Conservation (phyloP, 2,329 filamentous ascomycete genomes). For the Ceratocystis alfenasii region DNA sequence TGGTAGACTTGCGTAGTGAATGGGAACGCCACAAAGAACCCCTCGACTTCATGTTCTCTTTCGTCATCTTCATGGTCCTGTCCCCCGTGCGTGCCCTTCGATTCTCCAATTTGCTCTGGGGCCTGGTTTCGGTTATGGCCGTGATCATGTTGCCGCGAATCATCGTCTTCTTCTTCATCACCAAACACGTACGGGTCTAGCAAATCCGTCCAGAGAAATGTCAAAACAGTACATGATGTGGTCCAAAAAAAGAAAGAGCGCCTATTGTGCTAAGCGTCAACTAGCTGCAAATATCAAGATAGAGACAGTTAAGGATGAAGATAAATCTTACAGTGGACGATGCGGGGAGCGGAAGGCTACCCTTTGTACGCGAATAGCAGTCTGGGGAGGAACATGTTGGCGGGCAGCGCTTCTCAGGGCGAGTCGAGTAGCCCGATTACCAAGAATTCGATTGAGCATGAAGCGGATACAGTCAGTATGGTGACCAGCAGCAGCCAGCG, state of each 20-base stretch:
- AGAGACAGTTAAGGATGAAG: neutral
- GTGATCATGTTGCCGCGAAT: neutral
- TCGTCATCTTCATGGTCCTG: conserved; percentile 27
- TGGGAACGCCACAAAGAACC: conserved; percentile 50
- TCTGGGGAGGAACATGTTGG: conserved; percentile 19
- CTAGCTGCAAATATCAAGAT: neutral
- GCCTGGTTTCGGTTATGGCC: neutral
- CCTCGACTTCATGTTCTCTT: conserved; percentile 34
- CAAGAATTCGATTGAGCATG: conserved; percentile 18
- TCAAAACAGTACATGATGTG: neutral
- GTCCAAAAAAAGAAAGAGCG: conserved; percentile 14
- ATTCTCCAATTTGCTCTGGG: conserved; percentile 28
- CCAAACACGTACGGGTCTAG: conserved; percentile 20
- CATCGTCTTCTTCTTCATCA: conserved; percentile 17
- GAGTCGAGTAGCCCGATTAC: conserved; percentile 17
- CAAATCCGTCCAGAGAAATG: conserved; percentile 19
- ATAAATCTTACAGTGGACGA: conserved; percentile 18
- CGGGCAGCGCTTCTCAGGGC: conserved; percentile 20
- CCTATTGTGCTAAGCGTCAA: conserved; percentile 4
- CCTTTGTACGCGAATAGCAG: conserved; percentile 19
- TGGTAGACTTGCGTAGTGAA: conserved; percentile 42
- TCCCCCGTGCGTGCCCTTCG: conserved; percentile 34
- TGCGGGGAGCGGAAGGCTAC: conserved; percentile 18
- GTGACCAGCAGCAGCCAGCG: neutral
- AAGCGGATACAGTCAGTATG: neutral